phyloP scores from a whole-genome alignment of 2,329 filamentous ascomycete species.

The Diaporthe longicolla region DNA sequence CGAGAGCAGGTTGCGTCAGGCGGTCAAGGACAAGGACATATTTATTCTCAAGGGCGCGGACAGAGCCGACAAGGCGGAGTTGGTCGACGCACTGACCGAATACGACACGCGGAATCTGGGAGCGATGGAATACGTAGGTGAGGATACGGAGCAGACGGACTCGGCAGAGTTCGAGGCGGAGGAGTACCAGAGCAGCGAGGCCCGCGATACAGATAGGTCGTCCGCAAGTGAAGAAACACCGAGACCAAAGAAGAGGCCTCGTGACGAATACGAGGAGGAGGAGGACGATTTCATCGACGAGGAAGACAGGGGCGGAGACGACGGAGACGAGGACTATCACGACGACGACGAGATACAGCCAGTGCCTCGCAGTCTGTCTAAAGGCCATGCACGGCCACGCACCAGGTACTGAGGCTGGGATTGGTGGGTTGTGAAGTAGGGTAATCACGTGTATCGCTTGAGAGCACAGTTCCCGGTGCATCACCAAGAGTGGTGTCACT shows the following conservation, averaged over 20 bases:
- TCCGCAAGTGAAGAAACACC: neutral
- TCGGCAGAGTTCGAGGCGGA: neutral
- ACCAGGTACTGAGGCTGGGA: neutral
- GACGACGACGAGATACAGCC: neutral
- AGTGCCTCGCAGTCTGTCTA: neutral
- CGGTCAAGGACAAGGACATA: neutral
- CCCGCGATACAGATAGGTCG: neutral
- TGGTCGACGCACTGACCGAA: neutral
- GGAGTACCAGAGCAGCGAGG: conserved; percentile 10
- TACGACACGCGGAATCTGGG: neutral
- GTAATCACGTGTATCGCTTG: neutral
- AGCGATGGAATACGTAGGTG: neutral
- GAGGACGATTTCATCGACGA: neutral
- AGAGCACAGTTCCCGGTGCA: no score
- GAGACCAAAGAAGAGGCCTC: neutral
- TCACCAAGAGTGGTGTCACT: neutral
- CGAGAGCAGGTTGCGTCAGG: neutral
- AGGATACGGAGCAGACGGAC: neutral
- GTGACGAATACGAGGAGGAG: neutral
- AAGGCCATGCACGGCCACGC: neutral
- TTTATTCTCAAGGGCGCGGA: no score
- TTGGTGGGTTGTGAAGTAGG: neutral
- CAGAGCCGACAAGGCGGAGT: neutral
- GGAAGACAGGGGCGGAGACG: neutral
- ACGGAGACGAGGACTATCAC: neutral